These are phyloP conservation scores for Acanthamoeba lenticulata DNA, from an alignment of 208 protist genomes.

Conservation along the genomic window DNA sequence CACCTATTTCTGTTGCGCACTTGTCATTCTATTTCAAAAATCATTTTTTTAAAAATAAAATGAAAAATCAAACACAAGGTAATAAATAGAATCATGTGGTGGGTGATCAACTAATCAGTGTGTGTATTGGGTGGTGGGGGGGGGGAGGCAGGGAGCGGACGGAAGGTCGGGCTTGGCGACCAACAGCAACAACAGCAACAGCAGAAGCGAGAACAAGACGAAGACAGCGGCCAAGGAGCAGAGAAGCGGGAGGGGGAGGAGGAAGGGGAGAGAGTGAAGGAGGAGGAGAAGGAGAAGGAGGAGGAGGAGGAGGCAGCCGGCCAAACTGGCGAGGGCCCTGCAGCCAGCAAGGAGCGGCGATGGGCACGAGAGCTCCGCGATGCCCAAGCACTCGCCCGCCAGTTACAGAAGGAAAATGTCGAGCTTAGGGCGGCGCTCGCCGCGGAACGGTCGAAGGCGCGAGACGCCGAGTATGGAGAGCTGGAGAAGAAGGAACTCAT, in stretches of 20 bases:
- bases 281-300: background rate
- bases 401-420: background rate
- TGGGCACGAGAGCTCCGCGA: background rate
- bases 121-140: too few relatives aligned
- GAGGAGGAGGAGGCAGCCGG: background rate
- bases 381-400: background rate
- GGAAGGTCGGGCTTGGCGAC: too few relatives aligned
- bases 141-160: too few relatives aligned
- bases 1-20: background rate
- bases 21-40: background rate
- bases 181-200: background rate
- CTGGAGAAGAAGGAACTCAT: background rate
- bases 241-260: background rate
- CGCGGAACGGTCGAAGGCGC: background rate
- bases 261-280: background rate
- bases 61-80: too few relatives aligned
- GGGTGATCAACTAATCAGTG: too few relatives aligned
- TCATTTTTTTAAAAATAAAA: too few relatives aligned
- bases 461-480: background rate
- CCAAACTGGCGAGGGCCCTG: too few relatives aligned
- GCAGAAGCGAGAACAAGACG: too few relatives aligned
- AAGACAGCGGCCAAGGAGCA: background rate
- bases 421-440: background rate
- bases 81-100: too few relatives aligned
- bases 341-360: background rate